Conservation (phyloP, 164 flowering plant species). For the Stephania japonica region DNA sequence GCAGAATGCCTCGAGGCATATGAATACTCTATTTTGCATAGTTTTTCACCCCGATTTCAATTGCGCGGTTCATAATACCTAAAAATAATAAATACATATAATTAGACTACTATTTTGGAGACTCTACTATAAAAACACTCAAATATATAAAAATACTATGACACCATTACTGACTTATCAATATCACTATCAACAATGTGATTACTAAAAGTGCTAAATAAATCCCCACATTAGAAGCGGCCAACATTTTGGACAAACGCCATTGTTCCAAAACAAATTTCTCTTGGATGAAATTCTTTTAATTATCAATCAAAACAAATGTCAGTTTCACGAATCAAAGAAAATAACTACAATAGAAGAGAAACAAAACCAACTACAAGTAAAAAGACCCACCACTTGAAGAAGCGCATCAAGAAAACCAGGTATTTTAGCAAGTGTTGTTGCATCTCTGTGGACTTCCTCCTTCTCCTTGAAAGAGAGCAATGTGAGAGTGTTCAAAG, state of each 20-base stretch:
- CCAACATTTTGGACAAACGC: not conserved
- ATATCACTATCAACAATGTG: not conserved
- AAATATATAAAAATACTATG: too few relatives aligned
- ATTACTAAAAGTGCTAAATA: not conserved
- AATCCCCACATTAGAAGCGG: not conserved
- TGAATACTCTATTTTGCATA: too few relatives aligned
- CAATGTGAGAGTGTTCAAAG: conserved; percentile 81
- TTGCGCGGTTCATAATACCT: too few relatives aligned
- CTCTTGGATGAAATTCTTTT: not conserved
- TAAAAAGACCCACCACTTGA: conserved; percentile 69
- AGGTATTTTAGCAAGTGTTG: conserved; percentile 85
- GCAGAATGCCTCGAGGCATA: too few relatives aligned
- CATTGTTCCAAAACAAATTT: not conserved
- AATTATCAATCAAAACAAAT: not conserved
- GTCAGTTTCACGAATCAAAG: not conserved
- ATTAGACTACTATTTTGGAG: too few relatives aligned
- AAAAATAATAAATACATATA: too few relatives aligned
- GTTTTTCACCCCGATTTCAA: too few relatives aligned
- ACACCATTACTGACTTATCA: too few relatives aligned
- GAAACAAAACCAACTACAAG: not conserved
- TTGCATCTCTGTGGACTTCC: conserved; percentile 82
- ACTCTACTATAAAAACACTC: too few relatives aligned
- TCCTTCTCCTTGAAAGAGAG: conserved; percentile 99
- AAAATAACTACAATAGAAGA: not conserved
- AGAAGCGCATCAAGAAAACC: conserved; percentile 95